phyloP scores from a whole-genome alignment of 192 early-diverging fungal genomes.

The Coemansia sp. region DNA sequence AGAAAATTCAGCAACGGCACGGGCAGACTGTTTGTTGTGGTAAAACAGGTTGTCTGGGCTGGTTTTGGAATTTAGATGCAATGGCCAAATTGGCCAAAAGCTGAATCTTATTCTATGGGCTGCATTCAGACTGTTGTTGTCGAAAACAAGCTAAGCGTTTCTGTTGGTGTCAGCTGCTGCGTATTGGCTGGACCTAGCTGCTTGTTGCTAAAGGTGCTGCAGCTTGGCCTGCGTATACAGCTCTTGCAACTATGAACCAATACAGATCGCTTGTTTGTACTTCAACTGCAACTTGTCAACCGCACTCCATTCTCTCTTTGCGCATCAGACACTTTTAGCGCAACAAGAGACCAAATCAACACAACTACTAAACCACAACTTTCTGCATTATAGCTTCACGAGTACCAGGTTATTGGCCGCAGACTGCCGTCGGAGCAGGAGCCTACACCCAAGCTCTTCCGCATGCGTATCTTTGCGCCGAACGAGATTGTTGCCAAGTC shows the following conservation, averaged over 20 bases:
- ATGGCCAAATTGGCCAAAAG: neutral
- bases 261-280: no score
- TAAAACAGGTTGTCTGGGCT: neutral
- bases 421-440: constrained; percentile 91
- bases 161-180: no score
- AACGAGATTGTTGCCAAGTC: constrained; percentile 98
- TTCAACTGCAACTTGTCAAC: no score
- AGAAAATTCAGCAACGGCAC: neutral
- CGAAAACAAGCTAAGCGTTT: no score
- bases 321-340: no score
- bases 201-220: neutral
- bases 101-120: no score
- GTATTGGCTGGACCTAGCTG: no score
- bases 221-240: neutral
- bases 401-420: constrained; percentile 92
- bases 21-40: neutral
- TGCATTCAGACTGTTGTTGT: no score
- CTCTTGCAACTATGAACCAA: no score
- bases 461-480: constrained; percentile 98
- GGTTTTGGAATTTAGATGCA: neutral
- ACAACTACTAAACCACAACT: neutral
- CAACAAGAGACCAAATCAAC: no score
- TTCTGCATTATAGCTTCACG: constrained; percentile 50
- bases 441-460: constrained; percentile 90
- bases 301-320: no score